Conservation (phyloP, 73 alveolate genomes). For the Tetrahymena elliotti region DNA sequence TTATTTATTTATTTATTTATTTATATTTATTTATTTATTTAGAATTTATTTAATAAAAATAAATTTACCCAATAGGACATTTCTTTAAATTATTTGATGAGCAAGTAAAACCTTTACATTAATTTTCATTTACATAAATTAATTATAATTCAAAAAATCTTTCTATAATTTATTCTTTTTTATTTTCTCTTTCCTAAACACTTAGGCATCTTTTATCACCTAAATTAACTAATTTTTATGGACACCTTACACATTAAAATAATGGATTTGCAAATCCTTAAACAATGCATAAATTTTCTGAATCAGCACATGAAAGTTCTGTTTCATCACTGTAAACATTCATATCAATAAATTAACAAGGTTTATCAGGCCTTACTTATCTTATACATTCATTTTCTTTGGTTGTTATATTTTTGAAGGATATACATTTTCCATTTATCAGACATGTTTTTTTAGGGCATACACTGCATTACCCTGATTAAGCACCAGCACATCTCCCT, state of each 20-base stretch:
- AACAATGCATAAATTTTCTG: background rate
- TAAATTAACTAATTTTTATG: background rate
- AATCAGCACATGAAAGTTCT: background rate
- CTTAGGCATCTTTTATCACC: background rate
- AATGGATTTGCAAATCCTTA: background rate
- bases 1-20: too few relatives aligned
- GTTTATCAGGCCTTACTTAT: background rate
- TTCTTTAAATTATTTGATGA: background rate
- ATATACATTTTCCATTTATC: background rate
- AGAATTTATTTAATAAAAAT: background rate
- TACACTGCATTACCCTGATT: background rate
- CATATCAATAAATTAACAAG: background rate
- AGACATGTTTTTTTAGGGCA: background rate
- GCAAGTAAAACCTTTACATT: background rate
- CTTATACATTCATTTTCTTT: background rate
- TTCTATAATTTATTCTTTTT: background rate
- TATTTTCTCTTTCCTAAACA: background rate
- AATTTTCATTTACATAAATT: background rate
- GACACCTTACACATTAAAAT: background rate
- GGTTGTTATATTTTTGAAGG: background rate
- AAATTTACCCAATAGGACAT: background rate
- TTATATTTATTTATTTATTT: background rate
- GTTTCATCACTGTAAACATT: background rate
- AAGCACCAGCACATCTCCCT: background rate
- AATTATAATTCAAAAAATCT: background rate